Evolutionary conservation across 164 flowering plant species (phyloP).

Genomic region (Tinospora cordifolia): DNA sequence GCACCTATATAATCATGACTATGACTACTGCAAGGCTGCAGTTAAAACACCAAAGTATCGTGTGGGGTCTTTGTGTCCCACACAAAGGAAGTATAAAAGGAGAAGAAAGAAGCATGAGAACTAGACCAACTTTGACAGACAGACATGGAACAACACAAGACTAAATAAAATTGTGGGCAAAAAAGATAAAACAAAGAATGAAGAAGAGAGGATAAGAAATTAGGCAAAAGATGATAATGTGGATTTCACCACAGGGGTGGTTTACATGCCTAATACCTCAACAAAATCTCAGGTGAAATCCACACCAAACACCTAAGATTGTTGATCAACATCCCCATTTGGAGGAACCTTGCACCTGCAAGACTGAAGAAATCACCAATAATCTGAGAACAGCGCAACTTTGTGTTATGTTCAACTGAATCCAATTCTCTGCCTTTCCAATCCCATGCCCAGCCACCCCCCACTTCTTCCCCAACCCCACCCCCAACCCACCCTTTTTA

Average conservation of each 20-base stretch:
- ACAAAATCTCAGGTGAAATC: not conserved
- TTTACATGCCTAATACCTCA: not conserved
- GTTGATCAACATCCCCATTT: conserved; percentile 1
- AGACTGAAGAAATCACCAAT: not conserved
- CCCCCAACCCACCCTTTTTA: not conserved
- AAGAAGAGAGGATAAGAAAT: not conserved
- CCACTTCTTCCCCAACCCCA: not conserved
- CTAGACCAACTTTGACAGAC: conserved; percentile 5
- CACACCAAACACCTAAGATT: conserved; percentile 6
- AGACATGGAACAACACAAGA: conserved; percentile 2
- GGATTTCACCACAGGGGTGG: conserved; percentile 4
- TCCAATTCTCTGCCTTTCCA: conserved; percentile 1
- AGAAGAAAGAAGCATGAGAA: not conserved
- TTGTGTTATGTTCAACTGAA: conserved; percentile 4
- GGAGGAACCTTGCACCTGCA: conserved; percentile 2
- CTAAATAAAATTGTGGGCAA: conserved; percentile 10
- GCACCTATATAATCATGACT: conserved; percentile 5
- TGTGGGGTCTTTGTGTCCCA: conserved; percentile 3
- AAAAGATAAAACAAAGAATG: not conserved
- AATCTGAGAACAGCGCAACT: not conserved
- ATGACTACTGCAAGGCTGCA: conserved; percentile 1
- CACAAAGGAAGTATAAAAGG: conserved; percentile 3
- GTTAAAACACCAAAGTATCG: not conserved
- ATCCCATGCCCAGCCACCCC: too few relatives aligned
- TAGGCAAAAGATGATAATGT: not conserved